These are phyloP conservation scores for Aspergillus sp. DNA, from an alignment of 2,329 filamentous ascomycete genomes.

Conservation along the genomic window DNA sequence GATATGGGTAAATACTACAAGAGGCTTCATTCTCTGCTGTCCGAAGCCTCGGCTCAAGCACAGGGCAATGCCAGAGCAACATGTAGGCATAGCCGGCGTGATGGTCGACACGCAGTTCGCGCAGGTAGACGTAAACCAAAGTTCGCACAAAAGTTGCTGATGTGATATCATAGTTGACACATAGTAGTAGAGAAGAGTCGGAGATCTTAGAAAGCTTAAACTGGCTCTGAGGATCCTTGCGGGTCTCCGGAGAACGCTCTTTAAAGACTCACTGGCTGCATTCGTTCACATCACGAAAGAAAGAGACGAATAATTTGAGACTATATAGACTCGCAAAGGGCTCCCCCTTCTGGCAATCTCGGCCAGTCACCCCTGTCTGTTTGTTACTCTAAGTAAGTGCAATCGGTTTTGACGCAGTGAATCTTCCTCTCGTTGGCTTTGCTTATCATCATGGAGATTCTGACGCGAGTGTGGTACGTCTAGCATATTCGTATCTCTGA, in stretches of 20 bases:
- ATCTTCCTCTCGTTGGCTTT: slow-evolving; percentile 6
- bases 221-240: slow-evolving; percentile 5
- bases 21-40: slow-evolving; percentile 5
- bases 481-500: slow-evolving; percentile 1
- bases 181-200: slow-evolving; percentile 6
- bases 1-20: slow-evolving; percentile 5
- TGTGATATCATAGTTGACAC: slow-evolving; percentile 11
- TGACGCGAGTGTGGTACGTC: slow-evolving; percentile 1
- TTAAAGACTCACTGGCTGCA: slow-evolving; percentile 1
- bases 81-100: slow-evolving; percentile 7
- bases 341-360: slow-evolving; percentile 9
- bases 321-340: too few species aligned
- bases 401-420: slow-evolving; percentile 3
- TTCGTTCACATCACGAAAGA: slow-evolving; percentile 4
- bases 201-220: slow-evolving; percentile 11
- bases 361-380: slow-evolving; percentile 3
- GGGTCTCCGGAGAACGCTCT: not conserved
- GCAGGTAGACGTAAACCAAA: slow-evolving; percentile 7
- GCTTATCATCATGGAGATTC: slow-evolving; percentile 3
- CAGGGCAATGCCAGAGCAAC: slow-evolving; percentile 4
- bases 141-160: slow-evolving; percentile 7
- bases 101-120: slow-evolving; percentile 5
- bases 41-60: not conserved
- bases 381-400: slow-evolving; percentile 3
- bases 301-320: too few species aligned